Evolutionary conservation across 768 basidiomycete species (phyloP), one percentile per base, ranked within the genome.

Genomic region (Lanmaoa pseudosensibilis): DNA sequence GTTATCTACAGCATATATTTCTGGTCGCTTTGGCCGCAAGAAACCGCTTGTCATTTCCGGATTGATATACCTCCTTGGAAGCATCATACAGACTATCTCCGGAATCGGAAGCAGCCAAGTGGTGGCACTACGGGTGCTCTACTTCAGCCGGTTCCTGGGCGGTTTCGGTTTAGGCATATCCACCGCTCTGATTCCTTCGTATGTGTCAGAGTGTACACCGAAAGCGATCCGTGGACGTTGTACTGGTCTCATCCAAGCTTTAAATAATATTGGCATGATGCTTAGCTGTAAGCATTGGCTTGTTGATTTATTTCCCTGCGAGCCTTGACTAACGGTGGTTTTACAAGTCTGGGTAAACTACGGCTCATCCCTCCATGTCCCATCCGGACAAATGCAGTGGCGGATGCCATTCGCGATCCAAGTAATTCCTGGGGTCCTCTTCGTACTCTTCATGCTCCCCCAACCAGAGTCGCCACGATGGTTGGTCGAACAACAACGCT

Each of bases 151-250:
- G 5, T 87, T 86, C 68, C 53, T 88, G 0, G 77, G 80, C 7
- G 86, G 87, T 19, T 72, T 86, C 49, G 85, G 86, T 8, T 77
- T 86, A 30, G 83, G 84, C 15, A 78, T 80, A 75, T 74, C 78
- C 8, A 75, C 77, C 2, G 78, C 80, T 5, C 65, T 83, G 2
- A 75, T 80, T 6, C 81, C 82, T 13, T 72, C 79, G 0, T 83
- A 83, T 46, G 73, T 81, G 11, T 81, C 80, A 1, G 82, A 83
- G 64, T 81, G 75, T 46, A 74, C 76, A 3, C 81, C 81, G 2
- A 75, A 68, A 50, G 64, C 68, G 15, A 80, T 83, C 43, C 74
- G 82, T 36, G 81, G 82, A 3, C 73, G 81, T 8, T 80, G 80
- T 51, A 80, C 81, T 4, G 78, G 79, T 6, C 64, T 77, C 46